Conservation (phyloP, 441 rosid species). For the Croton laevigatus region DNA sequence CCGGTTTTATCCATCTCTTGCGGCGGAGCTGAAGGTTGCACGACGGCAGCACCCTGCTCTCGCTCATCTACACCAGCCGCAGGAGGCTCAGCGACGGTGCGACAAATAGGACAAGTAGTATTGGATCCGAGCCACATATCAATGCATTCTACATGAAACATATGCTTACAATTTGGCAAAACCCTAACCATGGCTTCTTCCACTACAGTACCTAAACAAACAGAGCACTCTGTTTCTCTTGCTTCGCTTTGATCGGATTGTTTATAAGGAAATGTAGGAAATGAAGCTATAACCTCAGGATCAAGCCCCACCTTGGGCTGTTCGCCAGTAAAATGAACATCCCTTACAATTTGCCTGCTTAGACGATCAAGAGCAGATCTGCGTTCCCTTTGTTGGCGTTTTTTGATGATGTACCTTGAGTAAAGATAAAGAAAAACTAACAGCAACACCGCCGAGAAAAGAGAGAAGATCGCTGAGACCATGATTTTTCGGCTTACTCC, state of each 20-base stretch:
- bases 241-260: constrained; percentile 17
- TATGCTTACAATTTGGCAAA: constrained; percentile 54
- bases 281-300: constrained; percentile 38
- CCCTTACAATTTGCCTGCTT: constrained; percentile 17
- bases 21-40: constrained; percentile 36
- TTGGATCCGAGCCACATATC: constrained; percentile 53
- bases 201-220: constrained; percentile 40
- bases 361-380: constrained; percentile 6
- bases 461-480: constrained; percentile 20
- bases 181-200: constrained; percentile 38
- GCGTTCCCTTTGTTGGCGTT: constrained; percentile 16
- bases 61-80: constrained; percentile 12
- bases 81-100: constrained; percentile 33
- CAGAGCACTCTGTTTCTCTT: constrained; percentile 43
- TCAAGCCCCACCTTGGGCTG: constrained; percentile 38
- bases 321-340: constrained; percentile 8
- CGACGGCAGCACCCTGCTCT: background rate
- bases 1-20: constrained; percentile 13
- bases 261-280: constrained; percentile 40
- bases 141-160: constrained; percentile 57
- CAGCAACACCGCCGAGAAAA: constrained; percentile 18
- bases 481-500: constrained; percentile 22
- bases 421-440: constrained; percentile 25
- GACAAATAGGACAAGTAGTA: constrained; percentile 56
- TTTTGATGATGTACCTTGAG: constrained; percentile 9